Base-by-base conservation (phyloP, 192 early-diverging fungal species). In the Linderina pennispora region DNA sequence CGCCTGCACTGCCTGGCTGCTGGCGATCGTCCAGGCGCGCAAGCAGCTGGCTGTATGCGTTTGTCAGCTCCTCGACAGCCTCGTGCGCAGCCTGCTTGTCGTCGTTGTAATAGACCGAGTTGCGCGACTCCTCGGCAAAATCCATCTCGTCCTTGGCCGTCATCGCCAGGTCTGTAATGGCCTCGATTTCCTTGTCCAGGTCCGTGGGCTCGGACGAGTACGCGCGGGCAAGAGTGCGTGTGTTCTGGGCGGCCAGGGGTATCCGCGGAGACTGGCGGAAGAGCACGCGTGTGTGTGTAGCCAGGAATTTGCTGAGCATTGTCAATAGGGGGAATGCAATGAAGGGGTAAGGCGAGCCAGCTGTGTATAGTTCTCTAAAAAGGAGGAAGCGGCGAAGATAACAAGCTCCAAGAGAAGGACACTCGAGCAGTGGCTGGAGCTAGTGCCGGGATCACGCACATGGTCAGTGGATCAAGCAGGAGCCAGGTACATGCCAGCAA, bases 61-160 rank as follows among this genome's bases (percentile, higher is more conserved):
- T 18, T 16, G 52, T 49, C 57, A 72, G 48, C n/a, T 65, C 50
- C 15, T 72, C 68, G n/a, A 72, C 62, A 15, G 68, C 68, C 11
- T 72, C 54, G 25, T 72, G 68, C 0, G 68, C 68, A 1, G 61
- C 39, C 50, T 31, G 23, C 21, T 72, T 72, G 28, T 72, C 69
- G 13, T 65, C 57, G 40, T 72, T 72, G 57, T 72, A 72, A 48
- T 72, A 72, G 2, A 72, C 62, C 1, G 69, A 65, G 51, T 72
- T 72, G 40, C 69, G 56, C 19, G 69, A 64, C 36, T 72, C 69
- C 19, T 57, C 57, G 13, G 69, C 69, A 61, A 65, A 72, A 32
- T 72, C 69, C 61, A 72, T 65, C 53, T 72, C 69, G 36, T 72
- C 69, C 36, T 61, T 65, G 23, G 69, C 69, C 8, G 51, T 58